Evolutionary conservation across 208 protist genomes (phyloP).

Genomic region (Acanthamoeba lenticulata): DNA sequence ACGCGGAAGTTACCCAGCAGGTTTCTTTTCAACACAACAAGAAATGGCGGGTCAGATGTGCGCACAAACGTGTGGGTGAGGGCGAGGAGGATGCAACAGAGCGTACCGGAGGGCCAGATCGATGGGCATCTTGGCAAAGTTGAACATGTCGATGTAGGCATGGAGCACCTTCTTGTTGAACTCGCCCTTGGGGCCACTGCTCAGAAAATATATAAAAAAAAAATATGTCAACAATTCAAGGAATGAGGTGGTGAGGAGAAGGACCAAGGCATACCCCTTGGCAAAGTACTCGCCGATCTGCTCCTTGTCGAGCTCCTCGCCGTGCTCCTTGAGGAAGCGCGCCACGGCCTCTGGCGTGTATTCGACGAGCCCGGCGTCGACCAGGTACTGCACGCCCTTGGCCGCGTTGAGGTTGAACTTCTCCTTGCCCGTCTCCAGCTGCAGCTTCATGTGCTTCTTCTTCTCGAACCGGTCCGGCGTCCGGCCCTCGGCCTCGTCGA

Average conservation of each 20-base stretch:
- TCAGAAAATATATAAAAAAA: constrained; percentile 81
- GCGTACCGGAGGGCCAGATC: constrained; percentile 88
- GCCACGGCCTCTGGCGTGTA: constrained; percentile 74
- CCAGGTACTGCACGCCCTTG: constrained; percentile 81
- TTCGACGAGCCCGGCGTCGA: constrained; percentile 78
- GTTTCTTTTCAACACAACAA: too few relatives aligned
- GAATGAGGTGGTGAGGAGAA: not conserved
- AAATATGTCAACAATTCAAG: constrained; percentile 67
- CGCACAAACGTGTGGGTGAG: not conserved
- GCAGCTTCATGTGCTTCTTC: constrained; percentile 65
- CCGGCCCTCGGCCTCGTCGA: not conserved
- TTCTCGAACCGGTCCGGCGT: constrained; percentile 43
- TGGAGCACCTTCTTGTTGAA: constrained; percentile 86
- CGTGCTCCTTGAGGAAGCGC: constrained; percentile 74
- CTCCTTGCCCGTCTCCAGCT: constrained; percentile 71
- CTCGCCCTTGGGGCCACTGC: constrained; percentile 81
- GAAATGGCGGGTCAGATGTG: too few relatives aligned
- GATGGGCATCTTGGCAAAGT: constrained; percentile 78
- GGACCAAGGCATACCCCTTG: constrained; percentile 69
- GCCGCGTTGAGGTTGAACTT: constrained; percentile 79
- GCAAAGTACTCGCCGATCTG: constrained; percentile 88
- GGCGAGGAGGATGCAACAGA: not conserved
- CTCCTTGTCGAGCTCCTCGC: constrained; percentile 76
- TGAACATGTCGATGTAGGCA: constrained; percentile 84
- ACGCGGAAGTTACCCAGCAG: constrained; percentile 92